Base-by-base conservation (phyloP, 345 rosid species). In the Cardamine occulta region DNA sequence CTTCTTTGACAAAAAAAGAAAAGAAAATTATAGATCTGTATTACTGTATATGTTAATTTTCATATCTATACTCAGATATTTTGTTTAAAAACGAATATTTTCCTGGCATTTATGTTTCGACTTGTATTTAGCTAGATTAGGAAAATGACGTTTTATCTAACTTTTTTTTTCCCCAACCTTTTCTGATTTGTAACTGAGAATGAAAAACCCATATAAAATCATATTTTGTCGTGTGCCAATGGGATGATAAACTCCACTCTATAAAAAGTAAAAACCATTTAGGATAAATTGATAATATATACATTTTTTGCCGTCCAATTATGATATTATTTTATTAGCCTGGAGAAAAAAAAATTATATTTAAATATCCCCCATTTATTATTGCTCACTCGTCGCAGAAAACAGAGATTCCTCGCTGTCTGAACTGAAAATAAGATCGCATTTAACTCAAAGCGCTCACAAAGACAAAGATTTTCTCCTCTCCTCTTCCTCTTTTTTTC, bases 371-470 rank as follows among this genome's bases (percentile, higher is more conserved):
- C 21, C 73, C 65, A 73, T 73, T 66, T 66, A 77, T 78, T 73
- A 78, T 59, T 73, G 74, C 70, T 73, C 74, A 78, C 81, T 66
- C 78, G 65, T 67, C 74, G 64, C 78, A 73, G 74, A 78, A 60
- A 78, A 73, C 78, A 73, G 81, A 78, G 81, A 78, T 78, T 78
- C 81, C 74, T 78, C 81, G 81, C 81, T 78, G 81, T 78, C 81
- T 73, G 78, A 78, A 71, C 72, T 57, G 61, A 49, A 49, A 72
- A 32, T 32, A 74, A 81, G 70, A 60, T 76, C 80, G 65, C 79
- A 74, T 69, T 63, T 56, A 48, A 57, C 73, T 60, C 68, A 69
- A 59, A 64, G 14, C 75, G 0, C 66, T 71, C 82, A 42, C 70
- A 34, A 67, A 62, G 79, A 74, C 85, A 79, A 62, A 74, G 79